These are phyloP conservation scores for Isabelozyma rhagii DNA, from an alignment of 805 yeast genomes.

Conservation along the genomic window DNA sequence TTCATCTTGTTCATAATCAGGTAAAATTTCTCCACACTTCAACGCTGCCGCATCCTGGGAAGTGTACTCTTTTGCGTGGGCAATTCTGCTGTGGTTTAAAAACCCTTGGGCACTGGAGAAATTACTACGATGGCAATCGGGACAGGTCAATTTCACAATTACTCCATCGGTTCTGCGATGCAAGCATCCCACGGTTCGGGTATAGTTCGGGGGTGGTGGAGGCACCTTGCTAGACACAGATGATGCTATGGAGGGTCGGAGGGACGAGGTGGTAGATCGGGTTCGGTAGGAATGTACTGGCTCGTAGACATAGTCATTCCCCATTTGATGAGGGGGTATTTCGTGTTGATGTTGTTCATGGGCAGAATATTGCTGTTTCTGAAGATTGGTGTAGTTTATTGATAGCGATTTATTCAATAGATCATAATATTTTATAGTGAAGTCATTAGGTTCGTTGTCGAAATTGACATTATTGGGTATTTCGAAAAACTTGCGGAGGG, in stretches of 20 bases:
- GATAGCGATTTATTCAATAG: conserved; percentile 32
- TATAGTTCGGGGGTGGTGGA: neutral
- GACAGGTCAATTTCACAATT: conserved; percentile 64
- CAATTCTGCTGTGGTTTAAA: conserved; percentile 70
- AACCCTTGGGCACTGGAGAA: conserved; percentile 81
- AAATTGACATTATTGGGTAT: conserved; percentile 37
- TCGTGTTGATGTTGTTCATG: conserved; percentile 1
- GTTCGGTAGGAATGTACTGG: conserved; percentile 39
- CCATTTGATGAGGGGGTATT: neutral
- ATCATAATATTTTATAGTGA: conserved; percentile 40
- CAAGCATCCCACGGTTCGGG: conserved; percentile 42
- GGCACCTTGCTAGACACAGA: conserved; percentile 6
- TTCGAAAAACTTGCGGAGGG: conserved; percentile 45
- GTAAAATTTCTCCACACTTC: conserved; percentile 57
- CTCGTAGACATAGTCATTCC: neutral
- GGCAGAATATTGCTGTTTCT: conserved; percentile 5
- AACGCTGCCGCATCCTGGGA: conserved; percentile 75
- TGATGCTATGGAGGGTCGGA: conserved; percentile 49
- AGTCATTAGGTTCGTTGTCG: conserved; percentile 43
- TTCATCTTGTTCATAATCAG: conserved; percentile 55
- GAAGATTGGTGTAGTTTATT: conserved; percentile 24
- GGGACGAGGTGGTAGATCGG: conserved; percentile 49
- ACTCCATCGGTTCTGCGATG: conserved; percentile 70
- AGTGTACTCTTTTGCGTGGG: conserved; percentile 67
- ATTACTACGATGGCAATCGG: conserved; percentile 62